Evolutionary conservation across 192 early-diverging fungal species (phyloP), one percentile per base, ranked within the genome.

Genomic region (Chytriomyces sp.): DNA sequence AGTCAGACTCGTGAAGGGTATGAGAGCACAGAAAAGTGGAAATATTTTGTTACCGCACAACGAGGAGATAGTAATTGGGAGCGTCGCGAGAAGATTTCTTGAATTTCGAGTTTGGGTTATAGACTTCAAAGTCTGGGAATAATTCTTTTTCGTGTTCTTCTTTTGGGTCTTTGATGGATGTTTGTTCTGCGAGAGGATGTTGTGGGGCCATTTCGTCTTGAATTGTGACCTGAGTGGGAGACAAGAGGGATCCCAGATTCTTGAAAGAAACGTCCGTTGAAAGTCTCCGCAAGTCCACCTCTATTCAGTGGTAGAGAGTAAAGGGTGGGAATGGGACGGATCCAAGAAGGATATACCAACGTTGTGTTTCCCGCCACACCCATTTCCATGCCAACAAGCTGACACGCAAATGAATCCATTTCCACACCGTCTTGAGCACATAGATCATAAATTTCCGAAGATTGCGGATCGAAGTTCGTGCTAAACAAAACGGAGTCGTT

Each of bases 81-180:
- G 22, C 34, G 12, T 36, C 12, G 12, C 59, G 59, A 12, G 28
- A 12, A 61, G 26, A 32, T 19, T 61, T 61, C 38, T 61, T 61
- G 25, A 61, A 61, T 10, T 61, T 61, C 7, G 59, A 30, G 38
- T 61, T 61, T 37, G 59, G 59, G 19, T 36, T 2, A 36, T 36
- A 61, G 1, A 61, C 59, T 28, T 61, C 59, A 61, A 61, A 61
- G 25, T 61, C 59, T 8, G 59, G 59, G 12, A n/a, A 17, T 19
- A 61, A n/a, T n/a, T n/a, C n/a, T n/a, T n/a, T n/a, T n/a, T n/a
- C n/a, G n/a, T n/a, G n/a, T n/a, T n/a, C n/a, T n/a, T n/a, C n/a
- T 49, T 49, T 49, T 14, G 14, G 44, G 44, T n/a, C 44, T n/a
- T 1, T 14, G 22, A 49, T 49, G 44, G 17, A n/a, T 49, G 14